Conservation (phyloP, 2,329 filamentous ascomycete species). For the Monilinia aucupariae region DNA sequence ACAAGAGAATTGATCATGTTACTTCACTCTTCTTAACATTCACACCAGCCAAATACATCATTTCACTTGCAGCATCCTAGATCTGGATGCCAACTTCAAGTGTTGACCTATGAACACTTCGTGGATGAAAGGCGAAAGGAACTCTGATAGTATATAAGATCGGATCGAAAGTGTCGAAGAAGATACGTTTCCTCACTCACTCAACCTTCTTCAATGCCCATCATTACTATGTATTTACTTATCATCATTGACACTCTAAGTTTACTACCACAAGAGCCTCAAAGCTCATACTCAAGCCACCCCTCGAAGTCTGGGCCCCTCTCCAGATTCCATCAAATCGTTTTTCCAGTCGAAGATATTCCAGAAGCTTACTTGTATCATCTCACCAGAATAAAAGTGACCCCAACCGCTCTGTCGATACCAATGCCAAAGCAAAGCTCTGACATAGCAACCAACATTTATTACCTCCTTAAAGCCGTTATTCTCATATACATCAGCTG, state of each 20-base stretch:
- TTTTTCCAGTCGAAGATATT: background rate
- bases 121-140: too few relatives aligned
- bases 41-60: background rate
- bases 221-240: too few relatives aligned
- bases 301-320: too few relatives aligned
- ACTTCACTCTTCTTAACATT: too few relatives aligned
- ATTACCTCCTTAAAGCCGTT: background rate
- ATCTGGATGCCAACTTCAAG: background rate
- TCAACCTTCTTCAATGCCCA: too few relatives aligned
- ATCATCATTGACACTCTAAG: too few relatives aligned
- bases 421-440: background rate
- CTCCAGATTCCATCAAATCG: too few relatives aligned
- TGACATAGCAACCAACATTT: background rate
- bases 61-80: background rate
- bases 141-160: background rate
- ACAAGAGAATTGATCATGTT: background rate
- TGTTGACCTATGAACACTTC: background rate
- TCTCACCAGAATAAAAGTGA: background rate
- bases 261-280: too few relatives aligned
- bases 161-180: background rate
- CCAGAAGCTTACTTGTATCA: background rate
- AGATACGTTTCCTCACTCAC: background rate
- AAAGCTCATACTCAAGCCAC: background rate
- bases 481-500: too few relatives aligned
- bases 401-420: background rate